These are phyloP conservation scores for Syzygium jambos DNA, from an alignment of 345 rosid genomes.

Conservation along the genomic window DNA sequence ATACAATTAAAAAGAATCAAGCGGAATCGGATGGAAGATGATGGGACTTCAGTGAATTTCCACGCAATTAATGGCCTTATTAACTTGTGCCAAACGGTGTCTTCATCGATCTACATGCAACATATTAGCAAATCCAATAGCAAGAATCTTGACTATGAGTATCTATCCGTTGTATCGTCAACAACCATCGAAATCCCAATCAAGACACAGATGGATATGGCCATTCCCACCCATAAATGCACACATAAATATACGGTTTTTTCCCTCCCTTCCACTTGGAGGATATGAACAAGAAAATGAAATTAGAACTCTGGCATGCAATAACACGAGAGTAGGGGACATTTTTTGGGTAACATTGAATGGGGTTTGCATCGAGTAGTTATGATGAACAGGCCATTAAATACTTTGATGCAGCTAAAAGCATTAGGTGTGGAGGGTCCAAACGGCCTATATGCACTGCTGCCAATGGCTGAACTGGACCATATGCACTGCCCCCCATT, in stretches of 20 bases:
- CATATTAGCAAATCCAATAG: not conserved
- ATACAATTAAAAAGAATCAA: no score
- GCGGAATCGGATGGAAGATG: no score
- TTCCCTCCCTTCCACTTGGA: not conserved
- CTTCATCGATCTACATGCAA: not conserved
- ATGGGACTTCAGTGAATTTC: no score
- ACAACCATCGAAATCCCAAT: not conserved
- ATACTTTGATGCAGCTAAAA: not conserved
- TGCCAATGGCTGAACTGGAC: not conserved
- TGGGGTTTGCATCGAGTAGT: not conserved
- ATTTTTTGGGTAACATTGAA: not conserved
- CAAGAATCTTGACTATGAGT: rapidly evolving
- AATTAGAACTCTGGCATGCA: not conserved
- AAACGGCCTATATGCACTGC: not conserved
- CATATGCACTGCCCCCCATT: not conserved
- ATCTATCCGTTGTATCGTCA: not conserved
- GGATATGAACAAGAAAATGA: not conserved
- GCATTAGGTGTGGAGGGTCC: not conserved
- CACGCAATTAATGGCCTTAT: not conserved
- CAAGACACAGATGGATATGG: not conserved
- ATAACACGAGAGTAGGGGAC: not conserved
- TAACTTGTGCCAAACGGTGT: not conserved
- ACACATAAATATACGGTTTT: not conserved
- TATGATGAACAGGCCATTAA: not conserved
- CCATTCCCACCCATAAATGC: not conserved